phyloP scores from a whole-genome alignment of 2,329 filamentous ascomycete species.

The Trichothecium roseum region DNA sequence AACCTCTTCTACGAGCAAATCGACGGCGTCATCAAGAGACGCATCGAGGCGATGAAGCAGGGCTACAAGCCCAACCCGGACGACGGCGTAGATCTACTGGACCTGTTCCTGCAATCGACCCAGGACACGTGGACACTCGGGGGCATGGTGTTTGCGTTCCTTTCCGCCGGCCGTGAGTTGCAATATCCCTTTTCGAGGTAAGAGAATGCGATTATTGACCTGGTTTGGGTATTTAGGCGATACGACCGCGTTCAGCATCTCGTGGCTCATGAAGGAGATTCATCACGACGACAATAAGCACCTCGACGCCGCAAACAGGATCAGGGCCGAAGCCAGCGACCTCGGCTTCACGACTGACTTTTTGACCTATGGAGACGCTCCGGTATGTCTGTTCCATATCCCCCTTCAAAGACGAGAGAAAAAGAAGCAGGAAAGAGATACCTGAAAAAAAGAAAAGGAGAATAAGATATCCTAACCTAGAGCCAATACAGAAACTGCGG shows the following conservation, averaged over 20 bases:
- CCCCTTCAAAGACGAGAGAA: too few relatives aligned
- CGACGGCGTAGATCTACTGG: neutral
- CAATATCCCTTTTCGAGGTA: neutral
- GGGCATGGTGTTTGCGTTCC: neutral
- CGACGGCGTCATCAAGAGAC: neutral
- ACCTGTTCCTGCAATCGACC: conserved; percentile 1
- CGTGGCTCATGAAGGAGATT: conserved; percentile 1
- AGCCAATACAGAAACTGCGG: neutral
- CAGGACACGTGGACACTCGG: neutral
- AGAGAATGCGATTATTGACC: too few relatives aligned
- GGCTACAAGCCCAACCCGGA: neutral
- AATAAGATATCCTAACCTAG: too few relatives aligned
- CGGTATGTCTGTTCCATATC: too few relatives aligned
- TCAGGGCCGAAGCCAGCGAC: neutral
- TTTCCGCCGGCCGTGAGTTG: neutral
- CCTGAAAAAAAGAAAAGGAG: too few relatives aligned
- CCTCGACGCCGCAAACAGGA: neutral
- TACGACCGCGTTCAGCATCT: neutral
- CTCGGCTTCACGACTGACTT: neutral
- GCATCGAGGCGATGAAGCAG: neutral
- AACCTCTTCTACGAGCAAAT: neutral
- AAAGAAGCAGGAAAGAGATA: too few relatives aligned
- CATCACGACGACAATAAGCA: neutral
- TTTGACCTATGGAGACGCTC: neutral
- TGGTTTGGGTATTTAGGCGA: too few relatives aligned